Evolutionary conservation across 306 rosid species (phyloP).

Genomic region (Vachellia pachyceras): DNA sequence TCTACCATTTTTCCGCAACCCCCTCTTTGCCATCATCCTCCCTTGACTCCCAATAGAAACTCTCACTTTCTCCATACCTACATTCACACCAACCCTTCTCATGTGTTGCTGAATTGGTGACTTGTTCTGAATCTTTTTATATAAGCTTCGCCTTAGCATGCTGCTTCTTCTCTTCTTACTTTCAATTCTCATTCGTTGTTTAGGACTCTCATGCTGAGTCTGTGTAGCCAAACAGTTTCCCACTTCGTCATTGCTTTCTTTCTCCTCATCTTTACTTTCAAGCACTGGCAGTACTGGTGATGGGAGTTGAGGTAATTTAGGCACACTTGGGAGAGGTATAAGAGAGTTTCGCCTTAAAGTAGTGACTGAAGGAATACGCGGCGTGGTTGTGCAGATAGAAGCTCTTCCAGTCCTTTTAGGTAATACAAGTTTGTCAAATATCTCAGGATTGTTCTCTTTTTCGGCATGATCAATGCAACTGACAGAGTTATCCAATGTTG

Average conservation of each 20-base stretch:
- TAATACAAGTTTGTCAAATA: constrained; percentile 51
- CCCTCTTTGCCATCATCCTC: constrained; percentile 60
- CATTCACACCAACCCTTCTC: constrained; percentile 78
- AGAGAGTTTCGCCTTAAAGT: constrained; percentile 88
- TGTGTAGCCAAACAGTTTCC: constrained; percentile 57
- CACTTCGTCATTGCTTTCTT: constrained; percentile 53
- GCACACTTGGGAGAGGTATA: constrained; percentile 74
- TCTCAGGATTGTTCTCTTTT: constrained; percentile 89
- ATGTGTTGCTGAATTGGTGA: constrained; percentile 77
- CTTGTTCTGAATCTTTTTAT: constrained; percentile 64
- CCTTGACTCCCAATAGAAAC: constrained; percentile 90
- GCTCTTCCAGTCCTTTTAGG: constrained; percentile 83
- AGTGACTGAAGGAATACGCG: constrained; percentile 53
- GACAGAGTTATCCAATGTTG: constrained; percentile 60
- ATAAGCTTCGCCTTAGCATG: constrained; percentile 74
- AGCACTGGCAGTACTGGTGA: constrained; percentile 53
- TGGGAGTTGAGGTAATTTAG: constrained; percentile 55
- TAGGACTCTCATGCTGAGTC: constrained; percentile 72
- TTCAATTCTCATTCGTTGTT: constrained; percentile 60
- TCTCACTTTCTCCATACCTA: constrained; percentile 88
- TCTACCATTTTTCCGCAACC: constrained; percentile 58
- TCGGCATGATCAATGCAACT: constrained; percentile 68
- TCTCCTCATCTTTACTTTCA: constrained; percentile 51
- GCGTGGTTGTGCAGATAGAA: constrained; percentile 70
- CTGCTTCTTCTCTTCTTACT: constrained; percentile 70